These are phyloP conservation scores for Flaveria trinervia DNA, from an alignment of 129 eudicot species.

Conservation along the genomic window DNA sequence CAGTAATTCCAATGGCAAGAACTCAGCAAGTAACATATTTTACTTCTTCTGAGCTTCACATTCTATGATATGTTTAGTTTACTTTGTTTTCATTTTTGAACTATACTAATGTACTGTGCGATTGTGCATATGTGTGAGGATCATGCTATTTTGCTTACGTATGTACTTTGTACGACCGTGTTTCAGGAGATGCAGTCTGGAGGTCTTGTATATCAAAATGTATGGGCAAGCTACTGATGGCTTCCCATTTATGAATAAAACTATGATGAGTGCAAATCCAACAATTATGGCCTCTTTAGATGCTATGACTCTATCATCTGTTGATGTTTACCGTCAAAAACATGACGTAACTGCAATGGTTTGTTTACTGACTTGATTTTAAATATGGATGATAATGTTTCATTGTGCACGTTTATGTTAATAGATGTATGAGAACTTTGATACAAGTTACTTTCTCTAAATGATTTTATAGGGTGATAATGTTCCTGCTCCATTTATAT, in stretches of 20 bases:
- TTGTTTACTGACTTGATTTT: slow-evolving; percentile 31
- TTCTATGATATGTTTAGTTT: background rate
- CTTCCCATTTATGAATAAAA: slow-evolving; percentile 50
- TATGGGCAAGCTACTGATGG: slow-evolving; percentile 56
- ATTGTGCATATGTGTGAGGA: background rate
- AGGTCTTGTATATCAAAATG: slow-evolving; percentile 47
- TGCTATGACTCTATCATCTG: slow-evolving; percentile 54
- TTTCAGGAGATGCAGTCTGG: slow-evolving; percentile 67
- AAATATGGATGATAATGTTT: slow-evolving; percentile 3
- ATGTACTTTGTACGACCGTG: background rate
- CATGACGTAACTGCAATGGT: slow-evolving; percentile 86
- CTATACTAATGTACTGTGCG: background rate
- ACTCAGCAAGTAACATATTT: slow-evolving; percentile 55
- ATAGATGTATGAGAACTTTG: background rate
- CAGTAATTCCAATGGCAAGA: slow-evolving; percentile 72
- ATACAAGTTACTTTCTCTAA: background rate
- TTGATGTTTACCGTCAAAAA: slow-evolving; percentile 63
- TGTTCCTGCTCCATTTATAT: slow-evolving; percentile 92
- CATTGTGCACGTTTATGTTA: background rate
- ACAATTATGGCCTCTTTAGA: slow-evolving; percentile 55
- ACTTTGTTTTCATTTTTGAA: background rate
- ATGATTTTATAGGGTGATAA: slow-evolving; percentile 71
- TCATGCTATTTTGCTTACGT: background rate
- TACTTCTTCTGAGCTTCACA: background rate
- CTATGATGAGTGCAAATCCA: slow-evolving; percentile 55